These are phyloP conservation scores for Boletus reticuloceps DNA, from an alignment of 768 basidiomycete genomes.

Conservation along the genomic window DNA sequence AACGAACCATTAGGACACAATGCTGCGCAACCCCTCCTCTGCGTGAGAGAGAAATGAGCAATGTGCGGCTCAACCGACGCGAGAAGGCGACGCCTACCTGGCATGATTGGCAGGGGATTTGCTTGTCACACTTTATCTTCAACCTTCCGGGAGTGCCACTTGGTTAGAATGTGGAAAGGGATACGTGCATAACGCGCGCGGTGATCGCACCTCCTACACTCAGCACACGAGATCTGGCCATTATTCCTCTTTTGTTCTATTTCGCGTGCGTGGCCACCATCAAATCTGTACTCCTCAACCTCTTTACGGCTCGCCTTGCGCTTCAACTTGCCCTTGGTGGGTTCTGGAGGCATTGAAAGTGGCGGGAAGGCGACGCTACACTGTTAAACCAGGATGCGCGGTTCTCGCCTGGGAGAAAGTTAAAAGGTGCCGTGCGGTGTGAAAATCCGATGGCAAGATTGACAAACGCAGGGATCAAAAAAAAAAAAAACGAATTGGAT, in stretches of 20 bases:
- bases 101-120: slow-evolving; percentile 76
- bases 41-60: slow-evolving; percentile 2
- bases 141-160: slow-evolving; percentile 42
- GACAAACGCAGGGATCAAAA: slow-evolving; percentile 7
- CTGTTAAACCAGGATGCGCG: slow-evolving; percentile 11
- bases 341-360: slow-evolving; percentile 53
- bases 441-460: slow-evolving; percentile 23
- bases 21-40: slow-evolving; percentile 67
- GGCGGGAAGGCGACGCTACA: slow-evolving; percentile 3
- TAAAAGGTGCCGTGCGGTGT: slow-evolving; percentile 26
- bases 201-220: slow-evolving; percentile 76
- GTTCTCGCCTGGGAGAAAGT: slow-evolving; percentile 22
- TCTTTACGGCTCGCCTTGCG: slow-evolving; percentile 50
- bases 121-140: slow-evolving; percentile 83
- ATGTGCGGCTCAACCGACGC: not conserved
- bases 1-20: slow-evolving; percentile 68
- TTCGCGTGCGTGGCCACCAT: slow-evolving; percentile 57
- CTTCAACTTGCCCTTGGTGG: slow-evolving; percentile 48
- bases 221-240: slow-evolving; percentile 77
- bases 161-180: slow-evolving; percentile 23
- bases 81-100: slow-evolving; percentile 41
- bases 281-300: slow-evolving; percentile 48
- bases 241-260: slow-evolving; percentile 72
- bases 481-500: not conserved
- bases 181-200: slow-evolving; percentile 33